Base-by-base conservation (phyloP, 306 rosid genomes). In the Cucumis sativus region DNA sequence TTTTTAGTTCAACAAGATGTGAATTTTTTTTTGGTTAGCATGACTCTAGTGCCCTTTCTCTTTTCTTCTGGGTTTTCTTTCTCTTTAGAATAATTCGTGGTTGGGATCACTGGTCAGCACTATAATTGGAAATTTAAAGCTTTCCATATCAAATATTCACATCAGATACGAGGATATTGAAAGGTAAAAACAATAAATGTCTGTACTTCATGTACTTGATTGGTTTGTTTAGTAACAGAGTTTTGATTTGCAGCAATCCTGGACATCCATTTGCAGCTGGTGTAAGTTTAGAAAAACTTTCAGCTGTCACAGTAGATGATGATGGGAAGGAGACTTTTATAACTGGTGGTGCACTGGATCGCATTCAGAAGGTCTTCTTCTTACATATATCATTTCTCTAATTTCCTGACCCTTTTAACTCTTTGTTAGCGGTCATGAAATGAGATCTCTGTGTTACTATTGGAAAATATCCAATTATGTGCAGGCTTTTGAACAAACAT, bases 191-290 rank as follows among this genome's bases (percentile, higher is more conserved):
- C n/a, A 62, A 57, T 14, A 17, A 6, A 52, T 12, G 18, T 58
- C 76, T 51, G 15, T 57, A 39, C 55, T 10, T 76, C 79, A 57
- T 76, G 35, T 15, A 60, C 41, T 71, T 47, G 55, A 71, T 21
- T 69, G 57, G n/a, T 71, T 49, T 25, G 41, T 71, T 71, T 62
- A 66, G 54, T 74, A 68, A 74, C 89, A 80, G 75, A 47, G 82
- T 69, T 82, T 73, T 77, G 47, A 73, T 84, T 75, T 92, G 88
- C 82, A 95, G 99, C 92, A 95, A 95, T 83, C 93, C 92, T 65
- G 99, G 97, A 52, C 91, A 90, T 80, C 96, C 97, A 40, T 95
- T 95, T 88, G 92, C 97, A 77, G 97, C 97, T 77, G 99, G 99
- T 74, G 78, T 95, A 82, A 88, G 86, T 77, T 83, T 95, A 90